These are phyloP conservation scores for Cercophora scortea DNA, from an alignment of 495 filamentous ascomycete genomes.

Conservation along the genomic window DNA sequence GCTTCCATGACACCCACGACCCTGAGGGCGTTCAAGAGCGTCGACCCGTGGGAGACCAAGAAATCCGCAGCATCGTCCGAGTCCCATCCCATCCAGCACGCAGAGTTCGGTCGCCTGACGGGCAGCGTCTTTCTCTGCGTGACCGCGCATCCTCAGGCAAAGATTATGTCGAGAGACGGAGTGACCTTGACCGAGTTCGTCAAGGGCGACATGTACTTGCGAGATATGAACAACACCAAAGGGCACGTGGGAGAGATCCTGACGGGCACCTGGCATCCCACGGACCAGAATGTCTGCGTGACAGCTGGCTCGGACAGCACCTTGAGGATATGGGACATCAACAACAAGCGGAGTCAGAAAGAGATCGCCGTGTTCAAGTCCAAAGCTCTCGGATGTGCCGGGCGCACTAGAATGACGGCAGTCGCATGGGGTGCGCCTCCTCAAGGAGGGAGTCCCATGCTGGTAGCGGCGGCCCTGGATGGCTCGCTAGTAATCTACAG, in stretches of 20 bases:
- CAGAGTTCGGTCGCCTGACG: slow-evolving; percentile 76
- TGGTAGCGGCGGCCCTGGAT: slow-evolving; percentile 82
- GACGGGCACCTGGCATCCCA: slow-evolving; percentile 81
- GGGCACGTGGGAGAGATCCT: slow-evolving; percentile 88
- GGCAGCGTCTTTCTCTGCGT: slow-evolving; percentile 79
- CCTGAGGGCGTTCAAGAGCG: slow-evolving; percentile 81
- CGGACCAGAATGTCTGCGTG: slow-evolving; percentile 70
- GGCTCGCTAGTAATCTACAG: slow-evolving; percentile 88
- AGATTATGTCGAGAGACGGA: slow-evolving; percentile 82
- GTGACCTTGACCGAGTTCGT: slow-evolving; percentile 76
- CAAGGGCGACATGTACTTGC: slow-evolving; percentile 96
- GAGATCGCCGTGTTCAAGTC: slow-evolving; percentile 95
- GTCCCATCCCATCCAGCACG: slow-evolving; percentile 78
- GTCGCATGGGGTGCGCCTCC: slow-evolving; percentile 76
- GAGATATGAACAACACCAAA: slow-evolving; percentile 95
- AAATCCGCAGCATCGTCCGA: slow-evolving; percentile 60
- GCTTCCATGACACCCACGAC: slow-evolving; percentile 92
- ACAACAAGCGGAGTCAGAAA: slow-evolving; percentile 76
- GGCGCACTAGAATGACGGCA: slow-evolving; percentile 88
- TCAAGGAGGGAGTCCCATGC: slow-evolving; percentile 69
- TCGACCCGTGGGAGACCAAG: slow-evolving; percentile 79
- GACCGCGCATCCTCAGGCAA: slow-evolving; percentile 79
- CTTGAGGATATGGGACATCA: slow-evolving; percentile 92
- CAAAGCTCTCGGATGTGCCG: slow-evolving; percentile 71
- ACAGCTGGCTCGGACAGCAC: slow-evolving; percentile 93